Percentiles rank a stretch among this genome's conserved stretches.
phyloP scores from a whole-genome alignment of 768 basidiomycete genomes.

The Terana coerulea region DNA sequence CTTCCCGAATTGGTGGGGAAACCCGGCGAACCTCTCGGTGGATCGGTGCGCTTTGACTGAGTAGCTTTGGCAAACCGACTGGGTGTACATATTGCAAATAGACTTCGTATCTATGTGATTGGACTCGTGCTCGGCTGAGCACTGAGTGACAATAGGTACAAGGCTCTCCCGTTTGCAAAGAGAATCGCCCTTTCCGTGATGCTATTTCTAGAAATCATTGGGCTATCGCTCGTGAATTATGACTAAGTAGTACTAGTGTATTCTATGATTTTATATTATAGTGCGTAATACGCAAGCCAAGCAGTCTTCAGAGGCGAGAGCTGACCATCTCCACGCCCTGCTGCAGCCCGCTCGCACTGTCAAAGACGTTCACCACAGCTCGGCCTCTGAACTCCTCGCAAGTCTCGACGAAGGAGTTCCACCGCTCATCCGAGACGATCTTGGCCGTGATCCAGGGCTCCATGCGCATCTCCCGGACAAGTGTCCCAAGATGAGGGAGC shows the following conservation, averaged over 20 bases:
- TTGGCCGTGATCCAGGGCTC: constrained; percentile 25
- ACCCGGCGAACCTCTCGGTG: constrained; percentile 32
- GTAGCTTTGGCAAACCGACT: too few species aligned
- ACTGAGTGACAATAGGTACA: too few species aligned
- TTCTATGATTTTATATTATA: too few species aligned
- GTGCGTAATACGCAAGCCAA: too few species aligned
- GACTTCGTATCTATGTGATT: too few species aligned
- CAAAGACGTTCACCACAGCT: constrained; percentile 16
- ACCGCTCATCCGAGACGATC: constrained; percentile 26
- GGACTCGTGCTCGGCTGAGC: too few species aligned
- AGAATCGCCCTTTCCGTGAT: too few species aligned
- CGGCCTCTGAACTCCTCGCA: constrained; percentile 20
- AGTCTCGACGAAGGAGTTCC: constrained; percentile 24
- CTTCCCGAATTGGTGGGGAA: constrained; percentile 48
- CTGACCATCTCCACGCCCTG: constrained; percentile 18
- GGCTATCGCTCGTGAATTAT: too few species aligned
- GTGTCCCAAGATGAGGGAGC: constrained; percentile 16
- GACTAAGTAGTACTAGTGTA: too few species aligned
- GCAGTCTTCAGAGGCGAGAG: constrained; percentile 15
- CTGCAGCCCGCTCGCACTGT: constrained; percentile 6
- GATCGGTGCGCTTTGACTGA: constrained; percentile 35
- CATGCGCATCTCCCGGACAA: constrained; percentile 22
- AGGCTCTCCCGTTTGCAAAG: too few species aligned
- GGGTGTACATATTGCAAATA: too few species aligned
- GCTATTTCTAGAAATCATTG: too few species aligned